Evolutionary conservation across 495 filamentous ascomycete genomes (phyloP).

Genomic region (Aspergillus heteromorphus): DNA sequence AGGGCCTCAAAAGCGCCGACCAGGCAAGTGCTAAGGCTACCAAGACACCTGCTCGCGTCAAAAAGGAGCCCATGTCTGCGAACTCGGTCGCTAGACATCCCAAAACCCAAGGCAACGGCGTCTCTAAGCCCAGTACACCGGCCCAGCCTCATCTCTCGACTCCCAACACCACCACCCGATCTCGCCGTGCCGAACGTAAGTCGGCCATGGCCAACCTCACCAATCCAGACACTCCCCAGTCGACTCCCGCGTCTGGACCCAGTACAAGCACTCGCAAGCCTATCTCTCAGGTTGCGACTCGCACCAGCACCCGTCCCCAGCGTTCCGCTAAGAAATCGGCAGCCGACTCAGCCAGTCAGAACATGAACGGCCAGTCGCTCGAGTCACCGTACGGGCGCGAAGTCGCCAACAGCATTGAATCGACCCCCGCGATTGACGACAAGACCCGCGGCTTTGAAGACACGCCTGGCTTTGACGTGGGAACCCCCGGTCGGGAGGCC

Average conservation of each 20-base stretch:
- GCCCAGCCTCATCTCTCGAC: neutral
- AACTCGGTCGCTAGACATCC: neutral
- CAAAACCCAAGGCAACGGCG: neutral
- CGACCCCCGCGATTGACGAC: neutral
- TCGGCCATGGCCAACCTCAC: neutral
- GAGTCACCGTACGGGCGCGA: neutral
- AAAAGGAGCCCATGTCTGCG: constrained; percentile 1
- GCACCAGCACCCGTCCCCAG: neutral
- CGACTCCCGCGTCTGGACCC: neutral
- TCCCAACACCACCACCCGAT: constrained; percentile 5
- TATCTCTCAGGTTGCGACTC: neutral
- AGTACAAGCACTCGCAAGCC: neutral
- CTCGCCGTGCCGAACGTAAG: constrained; percentile 14
- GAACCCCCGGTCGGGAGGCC: constrained; percentile 4
- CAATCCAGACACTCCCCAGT: neutral
- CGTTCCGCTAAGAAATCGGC: neutral
- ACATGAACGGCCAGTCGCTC: neutral
- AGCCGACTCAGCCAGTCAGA: neutral
- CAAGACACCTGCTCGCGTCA: constrained; percentile 3
- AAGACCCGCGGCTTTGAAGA: neutral
- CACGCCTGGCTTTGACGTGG: neutral
- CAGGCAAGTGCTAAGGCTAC: constrained; percentile 1
- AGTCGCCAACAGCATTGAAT: neutral
- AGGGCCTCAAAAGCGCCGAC: constrained; percentile 6
- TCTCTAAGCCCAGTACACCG: constrained; percentile 4